These are phyloP conservation scores for Mortierella sp. DNA, from an alignment of 371 early-diverging fungal genomes.

Conservation along the genomic window DNA sequence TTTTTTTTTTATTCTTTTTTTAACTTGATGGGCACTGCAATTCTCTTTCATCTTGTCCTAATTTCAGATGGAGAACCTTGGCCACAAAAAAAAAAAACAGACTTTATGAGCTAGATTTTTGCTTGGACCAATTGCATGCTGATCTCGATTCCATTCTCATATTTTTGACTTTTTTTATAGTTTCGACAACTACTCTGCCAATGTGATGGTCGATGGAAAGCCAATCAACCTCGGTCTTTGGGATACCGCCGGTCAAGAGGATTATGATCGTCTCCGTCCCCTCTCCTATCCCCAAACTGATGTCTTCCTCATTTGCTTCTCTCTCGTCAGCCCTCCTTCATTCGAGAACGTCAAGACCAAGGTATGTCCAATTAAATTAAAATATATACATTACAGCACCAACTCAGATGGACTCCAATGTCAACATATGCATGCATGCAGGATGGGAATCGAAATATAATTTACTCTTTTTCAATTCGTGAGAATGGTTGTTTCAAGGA, in stretches of 20 bases:
- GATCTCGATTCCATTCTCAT: background rate
- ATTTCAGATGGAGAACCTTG: background rate
- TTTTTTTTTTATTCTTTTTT: background rate
- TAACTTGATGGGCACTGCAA: background rate
- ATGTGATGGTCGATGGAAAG: conserved; percentile 95
- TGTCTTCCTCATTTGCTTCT: conserved; percentile 93
- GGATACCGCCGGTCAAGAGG: conserved; percentile 99
- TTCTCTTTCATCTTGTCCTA: background rate
- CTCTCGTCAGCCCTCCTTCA: conserved; percentile 89
- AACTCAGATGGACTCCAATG: background rate
- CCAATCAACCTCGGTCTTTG: conserved; percentile 96
- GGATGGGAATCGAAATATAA: background rate
- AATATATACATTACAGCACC: background rate
- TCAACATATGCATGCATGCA: conserved; percentile 4
- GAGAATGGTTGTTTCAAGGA: background rate
- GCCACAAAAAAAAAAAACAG: background rate
- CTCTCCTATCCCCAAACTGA: conserved; percentile 96
- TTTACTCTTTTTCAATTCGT: too few relatives aligned
- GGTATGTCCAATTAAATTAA: conserved; percentile 54
- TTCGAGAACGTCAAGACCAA: conserved; percentile 93
- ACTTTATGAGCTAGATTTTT: background rate
- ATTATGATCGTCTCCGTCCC: conserved; percentile 96
- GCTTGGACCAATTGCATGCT: background rate
- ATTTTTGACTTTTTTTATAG: conserved; percentile 52
- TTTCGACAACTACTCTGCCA: conserved; percentile 97